Evolutionary conservation across 106 monocot genomes (phyloP), one percentile per base, ranked within the genome.

Genomic region (Agapanthus africanus): DNA sequence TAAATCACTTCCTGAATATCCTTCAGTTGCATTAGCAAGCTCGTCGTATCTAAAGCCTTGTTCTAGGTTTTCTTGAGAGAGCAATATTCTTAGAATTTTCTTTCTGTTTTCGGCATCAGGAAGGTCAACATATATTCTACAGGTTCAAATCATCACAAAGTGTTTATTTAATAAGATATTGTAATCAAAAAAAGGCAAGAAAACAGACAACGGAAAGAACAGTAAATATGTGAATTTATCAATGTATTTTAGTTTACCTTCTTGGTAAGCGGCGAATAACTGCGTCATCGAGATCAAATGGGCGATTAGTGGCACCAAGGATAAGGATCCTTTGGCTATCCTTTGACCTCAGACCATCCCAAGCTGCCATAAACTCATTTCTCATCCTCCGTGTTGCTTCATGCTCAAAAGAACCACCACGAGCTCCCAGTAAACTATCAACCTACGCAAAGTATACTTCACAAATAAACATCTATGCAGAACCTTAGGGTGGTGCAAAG

Each of bases 281-380:
- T 76, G 99, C 99, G 85, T 99, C 99, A 81, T 99, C 99, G 27
- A 99, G 79, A 67, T 99, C 99, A 89, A 93, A 99, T 28, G 99
- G 99, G 33, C 99, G 86, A 78, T 99, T 99, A 35, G 99, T 99
- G n/a, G 99, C 99, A 57, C 82, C 99, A 56, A 99, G 77, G 54
- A 99, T 81, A 33, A 99, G 84, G 40, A 99, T 99, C 69, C 93
- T 79, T 76, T 99, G 99, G 73, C 66, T 99, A 3, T 99, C 99
- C 72, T 90, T 99, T 35, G 99, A 78, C 69, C 93, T 78, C 23
- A 99, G 75, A 8, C 99, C 99, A 81, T 99, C 99, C 99, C 99
- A 99, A 59, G 99, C 93, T 35, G 99, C 99, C 99, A 99, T 99
- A 70, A 93, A 99, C 41, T 94, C 94, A 76, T 94, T 94, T 51